Evolutionary conservation across 2,329 filamentous ascomycete species (phyloP), one percentile per base, ranked within the genome.

Genomic region (Scedosporium boydii): DNA sequence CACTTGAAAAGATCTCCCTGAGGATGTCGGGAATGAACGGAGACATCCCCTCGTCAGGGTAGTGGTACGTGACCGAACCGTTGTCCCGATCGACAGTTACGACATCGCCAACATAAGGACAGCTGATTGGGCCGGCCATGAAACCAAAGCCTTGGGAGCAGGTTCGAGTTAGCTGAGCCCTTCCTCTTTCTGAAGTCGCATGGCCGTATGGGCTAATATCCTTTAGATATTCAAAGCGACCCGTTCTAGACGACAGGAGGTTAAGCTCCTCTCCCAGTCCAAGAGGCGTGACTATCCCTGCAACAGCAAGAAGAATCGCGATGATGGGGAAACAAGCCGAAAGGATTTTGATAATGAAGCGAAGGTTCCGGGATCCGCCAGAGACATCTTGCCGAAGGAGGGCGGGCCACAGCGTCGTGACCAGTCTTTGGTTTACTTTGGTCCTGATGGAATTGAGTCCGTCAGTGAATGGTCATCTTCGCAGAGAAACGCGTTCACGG

Each of bases 261-360:
- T 66, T 63, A 2, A 68, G 63, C 4, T 69, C 67, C n/a, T 80
- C 74, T 57, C 76, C 76, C 0, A 81, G 68, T 2, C 78, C 78
- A 4, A 81, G 68, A 0, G 78, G 78, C 0, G 78, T 80, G 3
- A 80, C 68, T 4, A 80, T 70, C n/a, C 76, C 74, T 1, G 78
- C 72, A 14, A 80, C 63, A 0, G 75, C 70, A 3, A 76, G 68
- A 9, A 78, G 60, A 18, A 72, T 29, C 3, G 73, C 61, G 1
- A 72, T 60, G 7, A 75, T 59, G 0, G 74, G 68, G 5, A 69
- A 61, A 14, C 62, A n/a, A 26, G 65, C 27, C 0, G 66, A 59
- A 21, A 67, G 62, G 14, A 66, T 57, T 9, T 59, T 44, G 41
- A 70, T 64, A 0, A 59, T 51, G 9, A 16, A 63, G 64, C 70